Base-by-base conservation (phyloP, 2,329 filamentous ascomycete genomes). In the Mollisia scopiformis region DNA sequence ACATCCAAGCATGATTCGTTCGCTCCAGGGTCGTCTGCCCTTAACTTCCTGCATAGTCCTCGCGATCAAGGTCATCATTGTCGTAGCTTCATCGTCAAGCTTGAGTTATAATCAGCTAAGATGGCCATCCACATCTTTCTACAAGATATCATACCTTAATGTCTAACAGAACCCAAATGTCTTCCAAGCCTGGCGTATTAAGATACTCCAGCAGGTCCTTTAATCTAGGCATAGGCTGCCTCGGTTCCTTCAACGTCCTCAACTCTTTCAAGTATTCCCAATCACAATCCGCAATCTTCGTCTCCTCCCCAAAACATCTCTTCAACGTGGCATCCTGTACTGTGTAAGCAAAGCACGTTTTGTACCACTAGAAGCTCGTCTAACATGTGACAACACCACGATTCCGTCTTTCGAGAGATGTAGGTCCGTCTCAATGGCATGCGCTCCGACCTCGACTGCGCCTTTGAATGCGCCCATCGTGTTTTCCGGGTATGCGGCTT, bases 401-500 rank as follows among this genome's bases (percentile, higher is more conserved):
- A 96, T 88, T 6, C 89, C 88, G 71, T 98, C 94, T 63, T 83
- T 86, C 14, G 91, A 88, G 33, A 97, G 77, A 73, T 96, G 93
- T 8, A 97, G 76, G 71, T 98, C 94, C 19, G 92, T 96, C 78
- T 98, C 94, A 28, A 98, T 79, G 0, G 90, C 94, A 69, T 96
- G 86, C 0, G 91, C 86, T 21, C 92, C 92, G 19, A 86, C 87
- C 31, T 86, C 79, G 2, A 94, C 83, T 1, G 93, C 93, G 28
- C 83, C 88, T 59, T 79, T 79, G 77, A 97, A 96, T 7, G 91
- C 90, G 16, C 81, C 83, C 82, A 97, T 87, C 1, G 91, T 90
- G 76, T 98, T 98, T 75, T 98, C 94, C 0, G 94, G 92, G 67
- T 83, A 91, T 55, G 82, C 82, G 0, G 88, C 87, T 73, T 91